Conservation (phyloP, 139 green algal genomes). For the Picochlorum sp. region DNA sequence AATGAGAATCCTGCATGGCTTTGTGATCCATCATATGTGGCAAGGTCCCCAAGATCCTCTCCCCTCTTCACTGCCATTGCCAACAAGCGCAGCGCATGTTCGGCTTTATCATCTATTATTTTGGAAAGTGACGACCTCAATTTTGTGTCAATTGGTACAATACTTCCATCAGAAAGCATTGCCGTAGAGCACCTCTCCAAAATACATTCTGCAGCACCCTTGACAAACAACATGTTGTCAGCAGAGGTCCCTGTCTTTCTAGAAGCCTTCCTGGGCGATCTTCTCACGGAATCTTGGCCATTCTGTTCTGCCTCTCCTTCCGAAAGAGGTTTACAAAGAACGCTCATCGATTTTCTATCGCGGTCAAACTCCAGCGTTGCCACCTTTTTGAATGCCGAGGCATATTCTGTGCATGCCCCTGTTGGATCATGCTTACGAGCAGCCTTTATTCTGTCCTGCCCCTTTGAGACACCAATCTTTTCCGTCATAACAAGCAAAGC, state of each 20-base stretch:
- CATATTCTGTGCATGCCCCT: slow-evolving; percentile 23
- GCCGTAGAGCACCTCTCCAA: slow-evolving; percentile 75
- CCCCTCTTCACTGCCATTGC: slow-evolving; percentile 71
- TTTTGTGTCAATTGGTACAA: slow-evolving; percentile 49
- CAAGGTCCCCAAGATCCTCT: slow-evolving; percentile 22
- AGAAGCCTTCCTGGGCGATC: not conserved
- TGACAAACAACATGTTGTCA: slow-evolving; percentile 74
- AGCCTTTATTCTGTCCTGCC: slow-evolving; percentile 20
- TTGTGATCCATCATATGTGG: slow-evolving; percentile 58
- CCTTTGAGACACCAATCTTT: slow-evolving; percentile 83
- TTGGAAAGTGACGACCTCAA: slow-evolving; percentile 3
- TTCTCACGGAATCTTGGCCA: slow-evolving; percentile 12
- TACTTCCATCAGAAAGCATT: slow-evolving; percentile 69
- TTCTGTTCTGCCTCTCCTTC: not conserved
- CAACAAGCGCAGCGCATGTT: slow-evolving; percentile 77
- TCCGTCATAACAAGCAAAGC: slow-evolving; percentile 88
- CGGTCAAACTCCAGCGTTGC: slow-evolving; percentile 96
- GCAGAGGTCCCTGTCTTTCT: too few relatives aligned
- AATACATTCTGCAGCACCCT: slow-evolving; percentile 91
- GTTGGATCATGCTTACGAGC: slow-evolving; percentile 32
- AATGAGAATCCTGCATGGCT: slow-evolving; percentile 31
- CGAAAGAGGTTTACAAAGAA: slow-evolving; percentile 42
- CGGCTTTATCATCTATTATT: slow-evolving; percentile 67
- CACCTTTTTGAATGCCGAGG: slow-evolving; percentile 26
- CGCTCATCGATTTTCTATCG: slow-evolving; percentile 92